phyloP scores from a whole-genome alignment of 2,329 filamentous ascomycete species.

The Beauveria bassiana region DNA sequence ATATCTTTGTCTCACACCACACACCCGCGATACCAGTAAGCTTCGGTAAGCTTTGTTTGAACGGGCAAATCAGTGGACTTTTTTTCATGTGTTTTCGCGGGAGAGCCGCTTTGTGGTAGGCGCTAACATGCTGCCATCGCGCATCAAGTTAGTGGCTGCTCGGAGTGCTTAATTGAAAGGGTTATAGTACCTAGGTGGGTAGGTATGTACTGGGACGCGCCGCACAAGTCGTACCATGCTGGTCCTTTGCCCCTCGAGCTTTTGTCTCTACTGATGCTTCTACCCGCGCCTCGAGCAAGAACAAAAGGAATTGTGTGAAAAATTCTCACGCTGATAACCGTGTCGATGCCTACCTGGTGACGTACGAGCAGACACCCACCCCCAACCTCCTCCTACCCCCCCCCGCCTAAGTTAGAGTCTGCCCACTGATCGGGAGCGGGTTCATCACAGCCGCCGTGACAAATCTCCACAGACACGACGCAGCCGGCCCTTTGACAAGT shows the following conservation, averaged over 20 bases:
- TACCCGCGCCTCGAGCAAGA: background rate
- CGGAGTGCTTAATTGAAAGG: background rate
- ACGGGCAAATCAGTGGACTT: background rate
- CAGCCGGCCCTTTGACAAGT: background rate
- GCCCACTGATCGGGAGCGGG: background rate
- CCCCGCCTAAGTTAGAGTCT: background rate
- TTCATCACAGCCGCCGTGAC: background rate
- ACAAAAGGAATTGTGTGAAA: background rate
- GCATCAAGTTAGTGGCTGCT: slow-evolving; percentile 2
- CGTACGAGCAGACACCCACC: background rate
- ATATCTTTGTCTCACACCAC: background rate
- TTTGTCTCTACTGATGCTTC: background rate
- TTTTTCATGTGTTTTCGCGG: background rate
- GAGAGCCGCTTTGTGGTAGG: background rate
- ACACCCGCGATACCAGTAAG: background rate
- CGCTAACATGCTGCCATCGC: background rate
- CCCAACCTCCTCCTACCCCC: background rate
- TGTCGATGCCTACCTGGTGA: background rate
- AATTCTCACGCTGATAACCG: background rate
- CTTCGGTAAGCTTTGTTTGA: background rate
- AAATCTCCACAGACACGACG: background rate
- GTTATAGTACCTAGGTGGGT: background rate
- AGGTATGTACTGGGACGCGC: background rate
- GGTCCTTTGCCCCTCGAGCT: background rate
- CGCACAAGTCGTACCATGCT: background rate